A percentile compares a stretch with the other conserved stretches of the same genome.
Conservation (phyloP, 495 filamentous ascomycete species). For the Tuber microsphaerosporum region DNA sequence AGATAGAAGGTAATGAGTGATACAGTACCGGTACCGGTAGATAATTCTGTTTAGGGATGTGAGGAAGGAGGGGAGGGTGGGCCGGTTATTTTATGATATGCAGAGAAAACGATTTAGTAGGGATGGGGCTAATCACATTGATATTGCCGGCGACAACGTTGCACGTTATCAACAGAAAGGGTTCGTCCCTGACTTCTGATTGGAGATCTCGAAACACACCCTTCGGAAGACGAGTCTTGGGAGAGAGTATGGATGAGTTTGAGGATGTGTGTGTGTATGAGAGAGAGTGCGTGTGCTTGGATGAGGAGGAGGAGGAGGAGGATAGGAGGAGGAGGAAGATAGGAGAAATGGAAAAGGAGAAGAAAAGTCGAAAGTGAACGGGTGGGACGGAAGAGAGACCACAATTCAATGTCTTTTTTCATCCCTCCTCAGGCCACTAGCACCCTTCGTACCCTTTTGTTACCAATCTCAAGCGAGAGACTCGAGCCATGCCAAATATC, state of each 20-base stretch:
- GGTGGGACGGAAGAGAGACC: constrained; percentile 14
- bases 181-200: background rate
- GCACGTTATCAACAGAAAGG: background rate
- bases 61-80: background rate
- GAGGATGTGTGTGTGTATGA: background rate
- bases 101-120: background rate
- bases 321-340: constrained; percentile 7
- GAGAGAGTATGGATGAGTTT: constrained; percentile 9
- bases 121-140: background rate
- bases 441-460: background rate
- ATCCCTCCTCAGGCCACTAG: background rate
- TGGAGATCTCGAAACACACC: background rate
- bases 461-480: background rate
- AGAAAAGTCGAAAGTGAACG: constrained; percentile 4
- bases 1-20: background rate
- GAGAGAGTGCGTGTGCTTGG: background rate
- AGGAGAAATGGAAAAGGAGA: constrained; percentile 8
- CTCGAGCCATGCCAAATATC: background rate
- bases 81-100: background rate
- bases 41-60: background rate
- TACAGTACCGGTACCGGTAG: background rate
- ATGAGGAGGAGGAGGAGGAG: background rate
- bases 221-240: background rate
- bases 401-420: background rate
- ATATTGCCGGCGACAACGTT: background rate